Percentiles rank a stretch among this genome's conserved stretches.
phyloP scores from a whole-genome alignment of 176 grass and related monocot species.

The Stipa capillata region DNA sequence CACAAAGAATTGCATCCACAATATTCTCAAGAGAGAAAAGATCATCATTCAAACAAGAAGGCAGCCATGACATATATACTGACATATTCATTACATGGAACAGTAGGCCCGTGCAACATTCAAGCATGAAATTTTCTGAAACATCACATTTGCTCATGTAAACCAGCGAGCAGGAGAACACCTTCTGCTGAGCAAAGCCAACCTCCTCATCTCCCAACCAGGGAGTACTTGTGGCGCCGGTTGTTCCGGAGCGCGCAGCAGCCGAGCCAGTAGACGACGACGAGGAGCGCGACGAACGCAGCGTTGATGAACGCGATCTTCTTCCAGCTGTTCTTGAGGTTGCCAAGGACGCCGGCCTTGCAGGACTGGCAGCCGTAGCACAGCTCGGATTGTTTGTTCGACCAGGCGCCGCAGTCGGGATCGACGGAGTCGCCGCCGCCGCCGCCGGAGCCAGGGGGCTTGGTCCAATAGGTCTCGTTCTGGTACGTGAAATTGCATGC shows the following conservation, averaged over 20 bases:
- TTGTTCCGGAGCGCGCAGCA: conserved; percentile 40
- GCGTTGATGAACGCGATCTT: conserved; percentile 22
- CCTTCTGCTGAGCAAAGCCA: neutral
- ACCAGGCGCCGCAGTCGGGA: conserved; percentile 14
- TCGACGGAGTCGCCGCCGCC: too few species aligned
- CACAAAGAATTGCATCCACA: neutral
- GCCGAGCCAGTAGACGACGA: conserved; percentile 23
- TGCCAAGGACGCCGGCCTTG: conserved; percentile 38
- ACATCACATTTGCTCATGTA: neutral
- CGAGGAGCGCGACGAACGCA: neutral
- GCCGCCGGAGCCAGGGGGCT: neutral
- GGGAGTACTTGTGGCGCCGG: conserved; percentile 25
- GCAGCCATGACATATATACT: neutral
- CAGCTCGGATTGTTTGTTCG: conserved; percentile 27
- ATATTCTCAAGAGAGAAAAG: neutral
- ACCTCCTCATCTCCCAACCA: conserved; percentile 17
- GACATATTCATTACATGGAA: neutral
- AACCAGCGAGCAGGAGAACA: neutral
- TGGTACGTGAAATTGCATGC: conserved; percentile 33
- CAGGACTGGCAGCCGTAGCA: conserved; percentile 39
- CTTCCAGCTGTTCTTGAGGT: conserved; percentile 47
- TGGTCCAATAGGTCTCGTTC: conserved; percentile 36
- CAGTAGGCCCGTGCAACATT: neutral
- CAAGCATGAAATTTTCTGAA: neutral
- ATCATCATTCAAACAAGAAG: neutral